Evolutionary conservation across 345 rosid species (phyloP), one percentile per base, ranked within the genome.

Genomic region (Dipteronia dyeriana): DNA sequence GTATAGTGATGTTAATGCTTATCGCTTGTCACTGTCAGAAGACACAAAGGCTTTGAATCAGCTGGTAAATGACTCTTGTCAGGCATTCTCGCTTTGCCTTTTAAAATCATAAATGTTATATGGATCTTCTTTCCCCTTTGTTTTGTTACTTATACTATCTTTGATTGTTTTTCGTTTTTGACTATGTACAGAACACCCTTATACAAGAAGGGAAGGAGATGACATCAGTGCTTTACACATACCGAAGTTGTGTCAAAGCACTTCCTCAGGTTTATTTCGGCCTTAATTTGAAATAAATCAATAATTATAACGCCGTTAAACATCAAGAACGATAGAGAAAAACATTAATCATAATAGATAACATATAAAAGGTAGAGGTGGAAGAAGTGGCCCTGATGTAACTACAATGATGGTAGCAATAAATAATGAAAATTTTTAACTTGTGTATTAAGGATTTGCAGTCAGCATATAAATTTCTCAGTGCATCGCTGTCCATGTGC

Each of bases 31-130:
- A 75, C 86, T 97, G 51, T 94, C 98, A 9, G 99, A 97, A 87
- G 99, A 96, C 83, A 96, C 99, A 54, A 96, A 94, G 82, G 99
- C 99, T 86, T 93, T 94, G 65, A 94, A 90, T 85, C 99, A 94
- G 89, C 88, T 96, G 92, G 99, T 94, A 84, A 83, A 68, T 74
- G 66, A 13, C 76, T 49, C 10, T 45, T 61, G 22, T 64, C 75
- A 75, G 47, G 62, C 56, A 22, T 45, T 66, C 57, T n/a, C 34
- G 20, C 51, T 56, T 81, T 67, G 23, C 54, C 64, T 68, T 63
- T 60, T 62, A 43, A 26, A 51, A 43, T 53, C 54, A 65, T 34
- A n/a, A 4, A 67, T 65, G 65, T 65, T 11, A 66, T 66, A 62
- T 61, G 54, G 41, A 31, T 75, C 38, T 54, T 10, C 25, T 20